Conservation (phyloP, 2,329 filamentous ascomycete species). For the Chaetomium sp. region DNA sequence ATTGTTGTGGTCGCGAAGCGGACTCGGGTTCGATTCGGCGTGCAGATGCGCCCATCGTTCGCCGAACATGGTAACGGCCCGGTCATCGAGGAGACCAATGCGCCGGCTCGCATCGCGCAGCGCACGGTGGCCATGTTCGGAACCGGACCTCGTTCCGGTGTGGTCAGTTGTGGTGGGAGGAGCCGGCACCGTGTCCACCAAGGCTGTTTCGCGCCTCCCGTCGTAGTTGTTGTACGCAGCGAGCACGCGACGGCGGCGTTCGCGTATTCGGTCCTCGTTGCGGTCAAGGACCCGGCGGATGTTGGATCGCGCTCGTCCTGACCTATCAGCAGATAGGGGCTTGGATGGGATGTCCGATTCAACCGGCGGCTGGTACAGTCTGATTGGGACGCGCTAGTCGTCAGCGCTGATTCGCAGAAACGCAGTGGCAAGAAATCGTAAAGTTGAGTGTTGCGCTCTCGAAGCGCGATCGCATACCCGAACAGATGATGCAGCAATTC, state of each 20-base stretch:
- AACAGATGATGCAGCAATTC: constrained; percentile 16
- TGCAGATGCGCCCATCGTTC: constrained; percentile 36
- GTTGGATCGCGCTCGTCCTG: constrained; percentile 36
- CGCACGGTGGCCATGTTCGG: constrained; percentile 16
- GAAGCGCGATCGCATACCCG: constrained; percentile 3
- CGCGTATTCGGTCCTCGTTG: constrained; percentile 28
- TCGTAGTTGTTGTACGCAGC: constrained; percentile 20
- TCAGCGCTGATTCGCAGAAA: constrained; percentile 26
- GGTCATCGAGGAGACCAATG: constrained; percentile 23
- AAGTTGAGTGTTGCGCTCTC: constrained; percentile 1
- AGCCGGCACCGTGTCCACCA: neutral
- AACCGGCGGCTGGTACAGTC: constrained; percentile 40
- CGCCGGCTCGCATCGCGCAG: constrained; percentile 15
- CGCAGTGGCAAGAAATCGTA: neutral
- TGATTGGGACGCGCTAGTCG: constrained; percentile 29
- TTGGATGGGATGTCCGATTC: constrained; percentile 39
- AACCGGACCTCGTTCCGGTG: constrained; percentile 5
- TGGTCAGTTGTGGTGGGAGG: constrained; percentile 10
- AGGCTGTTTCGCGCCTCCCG: constrained; percentile 5
- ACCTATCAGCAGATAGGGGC: constrained; percentile 34
- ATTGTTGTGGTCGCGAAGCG: constrained; percentile 23
- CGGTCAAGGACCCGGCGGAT: constrained; percentile 35
- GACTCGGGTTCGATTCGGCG: constrained; percentile 32
- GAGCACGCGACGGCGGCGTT: constrained; percentile 33
- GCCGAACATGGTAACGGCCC: constrained; percentile 33